Evolutionary conservation across 106 monocot species (phyloP).

Genomic region (Acorus calamus): DNA sequence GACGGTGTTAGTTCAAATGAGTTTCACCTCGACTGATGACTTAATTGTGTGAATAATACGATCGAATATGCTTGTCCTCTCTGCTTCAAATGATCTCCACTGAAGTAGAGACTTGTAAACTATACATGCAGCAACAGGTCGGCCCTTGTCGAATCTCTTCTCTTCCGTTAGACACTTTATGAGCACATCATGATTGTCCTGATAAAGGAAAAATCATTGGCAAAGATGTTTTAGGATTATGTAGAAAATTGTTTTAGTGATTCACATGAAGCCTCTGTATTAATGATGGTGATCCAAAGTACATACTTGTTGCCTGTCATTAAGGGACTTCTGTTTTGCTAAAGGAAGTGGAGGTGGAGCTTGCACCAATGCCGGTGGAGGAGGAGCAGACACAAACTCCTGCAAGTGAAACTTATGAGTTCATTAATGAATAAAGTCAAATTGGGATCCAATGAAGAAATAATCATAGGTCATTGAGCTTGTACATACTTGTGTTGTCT

Average conservation of each 20-base stretch:
- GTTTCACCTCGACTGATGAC: conserved; percentile 63
- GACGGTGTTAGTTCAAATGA: too few relatives aligned
- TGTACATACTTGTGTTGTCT: conserved; percentile 31
- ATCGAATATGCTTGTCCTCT: conserved; percentile 93
- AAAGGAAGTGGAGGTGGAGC: conserved; percentile 27
- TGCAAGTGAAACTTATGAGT: conserved; percentile 14
- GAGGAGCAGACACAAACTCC: conserved; percentile 26
- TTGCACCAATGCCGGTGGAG: conserved; percentile 8
- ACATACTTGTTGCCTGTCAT: conserved; percentile 75
- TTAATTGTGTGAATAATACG: conserved; percentile 83
- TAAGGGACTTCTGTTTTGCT: conserved; percentile 75
- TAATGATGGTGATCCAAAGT: too few relatives aligned
- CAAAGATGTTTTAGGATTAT: too few relatives aligned
- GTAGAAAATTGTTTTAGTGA: too few relatives aligned
- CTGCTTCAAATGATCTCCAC: conserved; percentile 96
- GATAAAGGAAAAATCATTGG: not conserved
- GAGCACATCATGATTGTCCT: conserved; percentile 92
- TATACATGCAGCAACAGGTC: conserved; percentile 62
- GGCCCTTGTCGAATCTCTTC: conserved; percentile 64
- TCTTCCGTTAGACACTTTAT: conserved; percentile 80
- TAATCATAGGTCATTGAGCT: too few relatives aligned
- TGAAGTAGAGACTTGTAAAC: conserved; percentile 84
- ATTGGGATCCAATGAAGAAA: too few relatives aligned
- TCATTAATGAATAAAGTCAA: too few relatives aligned
- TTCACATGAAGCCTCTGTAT: too few relatives aligned